These are phyloP conservation scores for Chlorella sp. DNA, from an alignment of 139 green algal genomes.

Conservation along the genomic window DNA sequence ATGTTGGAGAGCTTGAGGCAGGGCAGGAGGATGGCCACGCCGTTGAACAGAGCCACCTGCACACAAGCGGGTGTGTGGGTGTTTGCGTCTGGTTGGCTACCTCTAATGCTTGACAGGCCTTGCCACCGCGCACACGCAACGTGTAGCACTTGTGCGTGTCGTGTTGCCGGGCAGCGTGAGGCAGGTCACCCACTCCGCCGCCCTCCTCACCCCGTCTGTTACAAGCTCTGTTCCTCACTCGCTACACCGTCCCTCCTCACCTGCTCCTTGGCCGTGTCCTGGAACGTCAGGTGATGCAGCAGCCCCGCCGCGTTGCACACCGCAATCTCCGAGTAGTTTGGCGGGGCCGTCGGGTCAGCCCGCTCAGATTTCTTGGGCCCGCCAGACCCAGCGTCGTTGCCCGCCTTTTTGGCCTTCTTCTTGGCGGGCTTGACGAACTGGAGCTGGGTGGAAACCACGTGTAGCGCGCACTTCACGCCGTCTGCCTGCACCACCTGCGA, in stretches of 20 bases:
- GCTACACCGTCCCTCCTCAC: constrained; percentile 13
- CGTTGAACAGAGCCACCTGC: constrained; percentile 6
- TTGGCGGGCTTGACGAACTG: constrained; percentile 9
- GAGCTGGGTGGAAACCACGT: background rate
- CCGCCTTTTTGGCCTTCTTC: constrained; percentile 9
- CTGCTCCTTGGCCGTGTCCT: constrained; percentile 43
- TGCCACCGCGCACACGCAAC: background rate
- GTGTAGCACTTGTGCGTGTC: background rate
- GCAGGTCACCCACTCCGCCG: background rate
- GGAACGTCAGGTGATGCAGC: constrained; percentile 51
- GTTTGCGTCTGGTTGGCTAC: background rate
- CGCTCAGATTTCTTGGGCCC: constrained; percentile 3
- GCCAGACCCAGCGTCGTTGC: background rate
- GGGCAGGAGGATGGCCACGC: constrained; percentile 23
- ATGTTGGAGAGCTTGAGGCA: constrained; percentile 17
- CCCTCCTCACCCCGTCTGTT: background rate
- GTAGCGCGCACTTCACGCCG: background rate
- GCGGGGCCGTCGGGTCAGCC: constrained; percentile 1
- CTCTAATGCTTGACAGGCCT: background rate
- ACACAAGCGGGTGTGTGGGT: too few species aligned
- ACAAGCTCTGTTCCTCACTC: background rate
- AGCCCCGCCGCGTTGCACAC: constrained; percentile 41
- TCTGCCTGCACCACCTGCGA: background rate
- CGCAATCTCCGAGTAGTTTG: constrained; percentile 20
- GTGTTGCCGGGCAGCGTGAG: background rate